Percentiles rank a stretch among this genome's conserved stretches.
These are phyloP conservation scores for Lizonia empirigonia DNA, from an alignment of 2,329 filamentous ascomycete genomes.

Conservation along the genomic window DNA sequence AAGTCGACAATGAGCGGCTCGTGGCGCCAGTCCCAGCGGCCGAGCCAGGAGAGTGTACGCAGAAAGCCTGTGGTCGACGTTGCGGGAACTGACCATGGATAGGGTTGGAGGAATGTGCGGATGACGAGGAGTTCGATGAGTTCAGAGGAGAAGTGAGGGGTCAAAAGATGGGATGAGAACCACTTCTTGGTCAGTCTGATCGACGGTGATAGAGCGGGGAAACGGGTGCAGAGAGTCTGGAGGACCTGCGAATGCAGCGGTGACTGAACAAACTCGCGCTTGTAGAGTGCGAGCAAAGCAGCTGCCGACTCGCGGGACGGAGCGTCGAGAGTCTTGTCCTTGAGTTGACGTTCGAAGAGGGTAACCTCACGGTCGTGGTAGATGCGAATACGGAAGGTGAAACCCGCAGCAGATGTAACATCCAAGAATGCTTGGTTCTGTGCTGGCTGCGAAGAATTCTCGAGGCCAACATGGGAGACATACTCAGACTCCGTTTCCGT, in stretches of 20 bases:
- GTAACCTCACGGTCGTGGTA: slow-evolving; percentile 86
- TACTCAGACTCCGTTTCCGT: slow-evolving; percentile 66
- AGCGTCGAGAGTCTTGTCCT: slow-evolving; percentile 71
- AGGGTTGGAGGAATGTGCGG: slow-evolving; percentile 77
- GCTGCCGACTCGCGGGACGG: slow-evolving; percentile 71
- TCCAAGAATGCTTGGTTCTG: slow-evolving; percentile 85
- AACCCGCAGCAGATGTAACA: slow-evolving; percentile 72
- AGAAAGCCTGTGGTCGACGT: slow-evolving; percentile 81
- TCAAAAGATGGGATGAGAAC: slow-evolving; percentile 83
- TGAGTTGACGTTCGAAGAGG: slow-evolving; percentile 77
- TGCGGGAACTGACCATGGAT: slow-evolving; percentile 79
- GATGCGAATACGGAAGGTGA: slow-evolving; percentile 82
- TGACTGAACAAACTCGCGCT: slow-evolving; percentile 71
- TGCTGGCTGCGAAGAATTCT: slow-evolving; percentile 71
- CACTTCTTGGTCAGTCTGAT: slow-evolving; percentile 87
- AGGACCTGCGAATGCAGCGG: slow-evolving; percentile 84
- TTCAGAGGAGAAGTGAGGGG: slow-evolving; percentile 76
- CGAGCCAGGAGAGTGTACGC: slow-evolving; percentile 77
- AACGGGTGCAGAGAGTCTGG: slow-evolving; percentile 77
- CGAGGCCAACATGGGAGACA: slow-evolving; percentile 75
- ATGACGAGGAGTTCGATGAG: slow-evolving; percentile 83
- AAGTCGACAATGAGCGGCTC: slow-evolving; percentile 83
- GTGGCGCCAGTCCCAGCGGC: slow-evolving; percentile 89
- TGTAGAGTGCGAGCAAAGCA: slow-evolving; percentile 71
- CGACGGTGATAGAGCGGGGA: slow-evolving; percentile 77